Evolutionary conservation across 2,329 filamentous ascomycete species (phyloP), one percentile per base, ranked within the genome.

Genomic region (Chrysoporthe puriensis): DNA sequence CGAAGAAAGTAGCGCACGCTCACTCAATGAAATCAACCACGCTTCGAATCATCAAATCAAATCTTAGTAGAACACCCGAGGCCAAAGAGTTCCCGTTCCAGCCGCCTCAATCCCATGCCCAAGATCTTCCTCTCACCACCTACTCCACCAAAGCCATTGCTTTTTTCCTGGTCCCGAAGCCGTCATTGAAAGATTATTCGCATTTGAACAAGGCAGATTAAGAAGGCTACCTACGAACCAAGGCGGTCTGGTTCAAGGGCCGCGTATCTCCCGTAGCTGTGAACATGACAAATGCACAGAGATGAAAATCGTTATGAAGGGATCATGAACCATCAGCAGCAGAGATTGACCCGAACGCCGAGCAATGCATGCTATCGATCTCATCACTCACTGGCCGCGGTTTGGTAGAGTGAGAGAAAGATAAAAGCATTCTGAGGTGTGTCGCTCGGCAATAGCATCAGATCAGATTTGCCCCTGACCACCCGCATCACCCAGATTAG

Each of bases 381-480:
- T 32, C 32, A 13, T 8, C 36, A 9, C 36, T 40, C 36, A 40
- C 36, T 9, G 36, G 36, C 36, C 36, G 36, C 9, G 36, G 36
- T 9, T 40, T 9, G 36, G 6, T 40, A 40, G 36, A 40, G 36
- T 40, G 36, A 40, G 36, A 40, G 5, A 40, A 40, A 9, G 36
- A 9, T 40, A 40, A 40, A 40, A 40, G 36, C 36, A 40, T 40
- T 5, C 36, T 9, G 36, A 40, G 9, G 36, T 5, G 36, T 40
- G 9, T 40, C 36, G 36, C 36, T 50, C 46, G 50, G 14, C n/a
- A 14, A n/a, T 11, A 18, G 3, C 34, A 43, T 6, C 14, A 13
- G 8, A 61, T 68, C 59, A 70, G 36, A 66, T 42, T 11, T 61
- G 63, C 2, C 61, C 60, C 1, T 69, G 63, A 4, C 42, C 52